Evolutionary conservation across 768 basidiomycete genomes (phyloP).

Genomic region (Butyriboletus loyo): DNA sequence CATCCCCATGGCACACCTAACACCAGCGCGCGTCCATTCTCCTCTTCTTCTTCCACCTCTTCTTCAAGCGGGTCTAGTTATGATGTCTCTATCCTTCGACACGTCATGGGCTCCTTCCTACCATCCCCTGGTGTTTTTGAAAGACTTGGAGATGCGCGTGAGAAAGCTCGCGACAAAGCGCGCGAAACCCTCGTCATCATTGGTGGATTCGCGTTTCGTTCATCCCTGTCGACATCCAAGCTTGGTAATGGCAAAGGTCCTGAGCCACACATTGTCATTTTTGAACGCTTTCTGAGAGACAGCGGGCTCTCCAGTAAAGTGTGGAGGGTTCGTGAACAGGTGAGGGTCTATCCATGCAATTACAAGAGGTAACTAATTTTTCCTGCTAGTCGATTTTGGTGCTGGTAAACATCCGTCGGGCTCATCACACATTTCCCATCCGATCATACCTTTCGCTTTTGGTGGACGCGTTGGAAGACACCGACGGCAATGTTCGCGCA

Average conservation of each 20-base stretch:
- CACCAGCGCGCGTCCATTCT: slow-evolving; percentile 36
- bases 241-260: slow-evolving; percentile 54
- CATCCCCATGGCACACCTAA: slow-evolving; percentile 30
- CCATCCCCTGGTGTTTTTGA: slow-evolving; percentile 78
- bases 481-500: slow-evolving; percentile 86
- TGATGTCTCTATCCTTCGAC: slow-evolving; percentile 61
- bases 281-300: slow-evolving; percentile 73
- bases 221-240: slow-evolving; percentile 45
- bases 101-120: slow-evolving; percentile 64
- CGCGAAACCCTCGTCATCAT: slow-evolving; percentile 73
- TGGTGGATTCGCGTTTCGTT: slow-evolving; percentile 67
- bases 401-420: slow-evolving; percentile 70
- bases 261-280: slow-evolving; percentile 66
- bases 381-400: slow-evolving; percentile 53
- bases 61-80: slow-evolving; percentile 41
- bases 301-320: slow-evolving; percentile 75
- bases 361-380: background rate
- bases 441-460: slow-evolving; percentile 75
- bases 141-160: slow-evolving; percentile 74
- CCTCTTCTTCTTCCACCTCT: slow-evolving; percentile 53
- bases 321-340: slow-evolving; percentile 86
- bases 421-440: slow-evolving; percentile 72
- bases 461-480: slow-evolving; percentile 86
- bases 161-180: slow-evolving; percentile 68
- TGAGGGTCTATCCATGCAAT: slow-evolving; percentile 31